phyloP scores from a whole-genome alignment of 257 asterid species.

The Solanum bulbocastanum region DNA sequence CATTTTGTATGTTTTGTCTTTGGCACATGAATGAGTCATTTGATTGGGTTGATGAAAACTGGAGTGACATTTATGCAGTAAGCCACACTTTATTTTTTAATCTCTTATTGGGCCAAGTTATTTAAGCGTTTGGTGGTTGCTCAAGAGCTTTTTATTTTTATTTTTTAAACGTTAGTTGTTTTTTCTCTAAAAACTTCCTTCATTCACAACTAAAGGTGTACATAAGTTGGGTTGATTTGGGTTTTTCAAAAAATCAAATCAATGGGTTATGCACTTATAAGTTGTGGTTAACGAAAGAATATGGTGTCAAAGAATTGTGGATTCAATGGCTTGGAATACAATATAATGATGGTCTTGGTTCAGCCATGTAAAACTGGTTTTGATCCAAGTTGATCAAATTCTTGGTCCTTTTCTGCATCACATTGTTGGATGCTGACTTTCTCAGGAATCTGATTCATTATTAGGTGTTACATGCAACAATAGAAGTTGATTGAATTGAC shows the following conservation, averaged over 20 bases:
- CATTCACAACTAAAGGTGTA: too few relatives aligned
- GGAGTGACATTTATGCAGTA: not conserved
- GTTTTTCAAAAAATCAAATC: not conserved
- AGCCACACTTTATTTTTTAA: not conserved
- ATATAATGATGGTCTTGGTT: too few relatives aligned
- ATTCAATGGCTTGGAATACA: too few relatives aligned
- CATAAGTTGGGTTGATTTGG: too few relatives aligned
- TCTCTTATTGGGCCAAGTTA: not conserved
- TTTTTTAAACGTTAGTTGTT: too few relatives aligned
- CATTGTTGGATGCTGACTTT: conserved; percentile 77
- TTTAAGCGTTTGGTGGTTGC: not conserved
- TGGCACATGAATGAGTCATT: not conserved
- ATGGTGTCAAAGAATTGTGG: too few relatives aligned
- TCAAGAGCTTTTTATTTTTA: not conserved
- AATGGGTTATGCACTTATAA: too few relatives aligned
- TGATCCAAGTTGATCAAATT: conserved; percentile 52
- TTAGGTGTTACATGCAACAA: not conserved
- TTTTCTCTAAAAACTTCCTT: too few relatives aligned
- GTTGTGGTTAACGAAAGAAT: too few relatives aligned
- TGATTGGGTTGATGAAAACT: not conserved
- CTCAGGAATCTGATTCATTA: conserved; percentile 41
- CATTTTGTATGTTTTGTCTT: not conserved
- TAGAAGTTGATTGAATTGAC: too few relatives aligned
- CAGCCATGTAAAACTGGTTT: conserved; percentile 40
- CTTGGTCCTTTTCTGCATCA: conserved; percentile 14